These are phyloP conservation scores for Diaporthe amygdali DNA, from an alignment of 2,329 filamentous ascomycete species.

Conservation along the genomic window DNA sequence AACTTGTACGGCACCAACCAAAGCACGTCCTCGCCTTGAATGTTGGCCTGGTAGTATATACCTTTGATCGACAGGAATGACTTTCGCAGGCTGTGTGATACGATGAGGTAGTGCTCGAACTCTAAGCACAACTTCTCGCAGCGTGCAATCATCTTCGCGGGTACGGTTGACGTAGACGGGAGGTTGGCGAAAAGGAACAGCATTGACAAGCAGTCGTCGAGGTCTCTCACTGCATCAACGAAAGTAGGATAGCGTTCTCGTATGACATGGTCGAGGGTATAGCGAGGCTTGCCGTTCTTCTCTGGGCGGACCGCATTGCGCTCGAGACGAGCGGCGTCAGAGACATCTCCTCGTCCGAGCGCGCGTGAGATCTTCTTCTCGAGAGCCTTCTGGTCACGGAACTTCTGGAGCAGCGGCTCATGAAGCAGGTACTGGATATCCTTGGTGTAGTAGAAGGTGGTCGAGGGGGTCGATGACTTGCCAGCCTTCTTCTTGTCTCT, in stretches of 20 bases:
- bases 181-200: constrained; percentile 97
- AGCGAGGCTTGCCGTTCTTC: constrained; percentile 85
- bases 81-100: constrained; percentile 88
- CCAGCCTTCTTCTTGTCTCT: constrained; percentile 96
- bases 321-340: constrained; percentile 87
- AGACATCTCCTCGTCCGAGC: constrained; percentile 87
- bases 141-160: constrained; percentile 92
- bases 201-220: constrained; percentile 97
- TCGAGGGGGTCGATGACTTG: constrained; percentile 87
- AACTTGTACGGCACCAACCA: constrained; percentile 99
- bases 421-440: constrained; percentile 98
- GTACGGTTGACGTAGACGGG: constrained; percentile 86
- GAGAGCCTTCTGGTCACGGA: constrained; percentile 94
- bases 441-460: constrained; percentile 91
- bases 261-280: constrained; percentile 95
- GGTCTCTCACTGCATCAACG: constrained; percentile 87
- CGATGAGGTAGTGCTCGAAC: constrained; percentile 97
- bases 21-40: constrained; percentile 94
- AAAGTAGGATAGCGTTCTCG: constrained; percentile 98
- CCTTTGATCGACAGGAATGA: constrained; percentile 99
- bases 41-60: constrained; percentile 98
- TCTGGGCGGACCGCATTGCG: constrained; percentile 85
- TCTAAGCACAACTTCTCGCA: constrained; percentile 94
- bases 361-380: constrained; percentile 97
- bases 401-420: constrained; percentile 91